These are phyloP conservation scores for Cryphonectria naterciae DNA, from an alignment of 2,329 filamentous ascomycete species.

Conservation along the genomic window DNA sequence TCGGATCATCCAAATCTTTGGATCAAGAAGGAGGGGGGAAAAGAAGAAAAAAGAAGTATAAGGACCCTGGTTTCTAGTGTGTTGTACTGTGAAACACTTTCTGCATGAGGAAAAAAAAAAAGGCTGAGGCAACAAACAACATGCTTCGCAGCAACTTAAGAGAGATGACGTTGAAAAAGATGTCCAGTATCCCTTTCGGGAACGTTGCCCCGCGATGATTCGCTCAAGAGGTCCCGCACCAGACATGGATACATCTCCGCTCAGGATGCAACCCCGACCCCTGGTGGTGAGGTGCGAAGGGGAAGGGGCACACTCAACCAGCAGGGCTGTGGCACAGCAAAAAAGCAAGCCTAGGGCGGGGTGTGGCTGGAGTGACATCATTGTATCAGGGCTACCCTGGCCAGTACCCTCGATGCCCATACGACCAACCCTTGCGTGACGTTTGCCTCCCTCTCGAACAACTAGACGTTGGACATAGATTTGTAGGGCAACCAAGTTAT, in stretches of 20 bases:
- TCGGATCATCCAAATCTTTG: background rate
- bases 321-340: slow-evolving; percentile 1
- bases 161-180: slow-evolving; percentile 3
- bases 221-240: background rate
- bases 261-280: background rate
- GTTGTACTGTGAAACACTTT: background rate
- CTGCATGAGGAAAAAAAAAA: background rate
- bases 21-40: no score
- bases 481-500: background rate
- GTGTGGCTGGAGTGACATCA: slow-evolving; percentile 24
- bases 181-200: background rate
- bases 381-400: background rate
- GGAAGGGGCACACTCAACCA: no score
- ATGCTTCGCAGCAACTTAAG: background rate
- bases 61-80: background rate
- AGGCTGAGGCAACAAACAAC: background rate
- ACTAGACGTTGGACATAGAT: background rate
- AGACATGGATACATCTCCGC: background rate
- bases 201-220: background rate
- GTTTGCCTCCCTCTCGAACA: background rate
- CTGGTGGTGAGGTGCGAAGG: no score
- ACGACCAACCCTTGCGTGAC: background rate
- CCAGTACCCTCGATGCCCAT: background rate
- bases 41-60: no score
- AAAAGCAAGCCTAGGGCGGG: background rate